Conservation (phyloP, 106 monocot genomes). For the Acanthochlamys bracteata region DNA sequence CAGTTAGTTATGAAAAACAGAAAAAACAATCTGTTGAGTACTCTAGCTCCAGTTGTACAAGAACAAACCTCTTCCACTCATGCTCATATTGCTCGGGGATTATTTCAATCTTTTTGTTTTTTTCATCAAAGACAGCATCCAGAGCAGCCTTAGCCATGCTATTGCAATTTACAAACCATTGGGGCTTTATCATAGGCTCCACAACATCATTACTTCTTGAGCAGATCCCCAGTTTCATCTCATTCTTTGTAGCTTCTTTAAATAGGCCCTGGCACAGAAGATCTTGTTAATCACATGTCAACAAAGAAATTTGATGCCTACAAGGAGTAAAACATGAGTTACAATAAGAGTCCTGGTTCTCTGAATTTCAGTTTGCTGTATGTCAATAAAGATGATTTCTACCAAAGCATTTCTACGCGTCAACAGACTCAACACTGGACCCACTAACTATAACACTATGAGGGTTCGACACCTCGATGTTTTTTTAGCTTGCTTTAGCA, state of each 20-base stretch:
- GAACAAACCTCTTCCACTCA: slow-evolving; percentile 78
- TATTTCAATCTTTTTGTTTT: slow-evolving; percentile 75
- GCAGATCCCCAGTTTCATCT: slow-evolving; percentile 87
- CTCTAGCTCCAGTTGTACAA: too few relatives aligned
- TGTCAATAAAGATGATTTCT: too few relatives aligned
- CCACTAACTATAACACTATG: too few relatives aligned
- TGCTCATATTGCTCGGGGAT: slow-evolving; percentile 80
- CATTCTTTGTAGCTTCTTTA: slow-evolving; percentile 73
- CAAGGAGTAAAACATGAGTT: background rate
- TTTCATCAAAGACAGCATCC: slow-evolving; percentile 59
- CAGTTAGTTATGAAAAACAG: too few relatives aligned
- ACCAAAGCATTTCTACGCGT: too few relatives aligned
- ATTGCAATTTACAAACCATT: slow-evolving; percentile 89
- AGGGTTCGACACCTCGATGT: too few relatives aligned
- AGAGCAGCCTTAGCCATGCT: slow-evolving; percentile 78
- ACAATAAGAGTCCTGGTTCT: too few relatives aligned
- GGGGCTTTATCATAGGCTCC: slow-evolving; percentile 94
- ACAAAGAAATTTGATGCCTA: background rate
- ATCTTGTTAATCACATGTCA: background rate
- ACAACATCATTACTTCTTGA: slow-evolving; percentile 93
- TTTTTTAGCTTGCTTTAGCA: too few relatives aligned
- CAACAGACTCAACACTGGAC: too few relatives aligned
- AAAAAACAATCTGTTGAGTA: too few relatives aligned
- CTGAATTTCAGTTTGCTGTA: too few relatives aligned
- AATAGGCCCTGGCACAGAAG: slow-evolving; percentile 52